These are phyloP conservation scores for Fusarium mangiferae DNA, from an alignment of 2,329 filamentous ascomycete species.

Conservation along the genomic window DNA sequence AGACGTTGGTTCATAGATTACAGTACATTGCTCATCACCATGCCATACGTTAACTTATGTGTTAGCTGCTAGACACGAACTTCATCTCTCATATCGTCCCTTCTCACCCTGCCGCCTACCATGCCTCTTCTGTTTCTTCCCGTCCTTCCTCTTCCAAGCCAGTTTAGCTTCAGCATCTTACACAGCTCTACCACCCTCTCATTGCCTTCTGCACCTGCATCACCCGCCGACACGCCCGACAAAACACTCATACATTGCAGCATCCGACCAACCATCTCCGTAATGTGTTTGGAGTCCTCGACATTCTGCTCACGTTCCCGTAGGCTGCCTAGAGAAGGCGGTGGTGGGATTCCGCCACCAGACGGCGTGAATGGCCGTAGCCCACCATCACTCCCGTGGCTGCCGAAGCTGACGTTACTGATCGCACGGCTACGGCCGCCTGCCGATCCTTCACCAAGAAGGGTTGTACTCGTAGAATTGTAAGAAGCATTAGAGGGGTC, in stretches of 20 bases:
- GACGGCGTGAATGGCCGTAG: constrained; percentile 64
- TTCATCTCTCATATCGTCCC: constrained; percentile 56
- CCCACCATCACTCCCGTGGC: constrained; percentile 59
- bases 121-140: constrained; percentile 90
- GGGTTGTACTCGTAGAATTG: constrained; percentile 81
- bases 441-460: constrained; percentile 73
- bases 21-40: neutral
- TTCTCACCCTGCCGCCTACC: constrained; percentile 73
- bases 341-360: constrained; percentile 35
- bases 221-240: constrained; percentile 64
- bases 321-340: constrained; percentile 52
- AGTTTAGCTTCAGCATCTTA: constrained; percentile 93
- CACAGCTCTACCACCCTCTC: constrained; percentile 84
- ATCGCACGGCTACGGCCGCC: constrained; percentile 80
- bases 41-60: neutral
- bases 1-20: neutral
- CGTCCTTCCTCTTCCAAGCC: constrained; percentile 89
- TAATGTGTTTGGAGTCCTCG: constrained; percentile 81
- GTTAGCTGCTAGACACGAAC: constrained; percentile 46
- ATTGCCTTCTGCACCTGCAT: constrained; percentile 75
- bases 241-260: constrained; percentile 95
- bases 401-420: constrained; percentile 80
- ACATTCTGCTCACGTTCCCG: constrained; percentile 70
- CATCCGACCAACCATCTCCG: constrained; percentile 94
- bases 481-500: constrained; percentile 82